Percentiles rank a stretch among this genome's conserved stretches.
These are phyloP conservation scores for Claviceps humidiphila DNA, from an alignment of 2,329 filamentous ascomycete species.

Conservation along the genomic window DNA sequence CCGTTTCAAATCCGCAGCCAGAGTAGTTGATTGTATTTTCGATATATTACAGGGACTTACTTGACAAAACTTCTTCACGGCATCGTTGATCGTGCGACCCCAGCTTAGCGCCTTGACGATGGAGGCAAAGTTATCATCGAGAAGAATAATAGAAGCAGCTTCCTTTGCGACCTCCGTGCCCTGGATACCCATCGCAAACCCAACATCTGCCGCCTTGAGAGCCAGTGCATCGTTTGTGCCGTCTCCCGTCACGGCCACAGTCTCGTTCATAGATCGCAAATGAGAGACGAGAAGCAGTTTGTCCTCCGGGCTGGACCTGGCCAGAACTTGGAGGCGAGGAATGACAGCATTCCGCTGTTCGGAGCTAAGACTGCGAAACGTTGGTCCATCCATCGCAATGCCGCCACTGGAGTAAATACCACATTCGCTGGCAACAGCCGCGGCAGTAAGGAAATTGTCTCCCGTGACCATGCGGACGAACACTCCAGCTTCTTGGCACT, in stretches of 20 bases:
- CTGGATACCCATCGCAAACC: constrained; percentile 55
- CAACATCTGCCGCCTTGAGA: constrained; percentile 52
- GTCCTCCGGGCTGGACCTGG: constrained; percentile 56
- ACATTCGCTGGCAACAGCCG: constrained; percentile 29
- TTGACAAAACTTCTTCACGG: constrained; percentile 51
- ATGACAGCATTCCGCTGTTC: constrained; percentile 36
- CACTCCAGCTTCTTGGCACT: constrained; percentile 51
- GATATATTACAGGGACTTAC: constrained; percentile 12
- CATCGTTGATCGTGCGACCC: constrained; percentile 50
- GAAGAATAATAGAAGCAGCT: constrained; percentile 50
- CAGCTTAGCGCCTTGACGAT: constrained; percentile 50
- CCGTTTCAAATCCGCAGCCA: not conserved
- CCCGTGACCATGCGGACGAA: constrained; percentile 52
- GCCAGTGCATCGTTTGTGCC: constrained; percentile 55
- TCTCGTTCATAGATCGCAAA: constrained; percentile 51
- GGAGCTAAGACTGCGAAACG: constrained; percentile 43
- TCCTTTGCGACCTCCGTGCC: constrained; percentile 56
- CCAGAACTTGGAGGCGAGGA: constrained; percentile 52
- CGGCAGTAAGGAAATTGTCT: constrained; percentile 31
- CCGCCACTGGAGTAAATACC: constrained; percentile 45
- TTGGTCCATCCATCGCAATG: constrained; percentile 42
- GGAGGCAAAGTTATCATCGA: constrained; percentile 53
- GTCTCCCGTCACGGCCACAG: constrained; percentile 53
- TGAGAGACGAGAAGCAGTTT: constrained; percentile 52
- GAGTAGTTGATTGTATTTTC: not conserved